phyloP scores from a whole-genome alignment of 192 early-diverging fungal genomes.

The Coemansia sp. region DNA sequence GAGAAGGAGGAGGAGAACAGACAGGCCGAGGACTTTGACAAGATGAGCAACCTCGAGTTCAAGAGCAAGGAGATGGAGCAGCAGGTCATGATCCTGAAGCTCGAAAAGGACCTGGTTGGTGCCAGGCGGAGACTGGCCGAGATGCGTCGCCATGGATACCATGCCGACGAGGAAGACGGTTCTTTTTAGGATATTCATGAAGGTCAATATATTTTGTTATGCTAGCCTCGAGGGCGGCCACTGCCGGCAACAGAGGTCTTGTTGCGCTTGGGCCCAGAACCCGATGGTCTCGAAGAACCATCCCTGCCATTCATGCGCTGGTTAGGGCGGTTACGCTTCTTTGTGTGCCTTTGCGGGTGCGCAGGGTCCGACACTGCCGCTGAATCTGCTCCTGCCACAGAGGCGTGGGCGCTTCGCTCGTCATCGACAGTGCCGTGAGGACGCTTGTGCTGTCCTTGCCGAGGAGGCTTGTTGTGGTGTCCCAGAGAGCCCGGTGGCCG shows the following conservation, averaged over 20 bases:
- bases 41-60: conserved; percentile 87
- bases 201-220: not conserved
- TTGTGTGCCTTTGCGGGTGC: conserved; percentile 4
- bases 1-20: conserved; percentile 66
- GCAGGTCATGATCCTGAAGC: conserved; percentile 93
- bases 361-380: not conserved
- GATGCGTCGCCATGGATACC: conserved; percentile 86
- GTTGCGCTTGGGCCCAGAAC: conserved; percentile 16
- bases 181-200: not conserved
- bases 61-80: conserved; percentile 98
- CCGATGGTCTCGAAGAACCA: not conserved
- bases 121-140: conserved; percentile 87
- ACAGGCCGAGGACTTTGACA: conserved; percentile 59
- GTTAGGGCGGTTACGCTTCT: conserved; percentile 25
- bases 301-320: conserved; percentile 17
- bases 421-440: conserved; percentile 7
- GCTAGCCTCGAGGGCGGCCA: conserved; percentile 19
- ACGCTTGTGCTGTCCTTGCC: conserved; percentile 8
- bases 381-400: not conserved
- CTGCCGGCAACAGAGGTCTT: conserved; percentile 8
- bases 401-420: conserved; percentile 1
- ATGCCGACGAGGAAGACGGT: conserved; percentile 52
- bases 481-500: not conserved
- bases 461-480: not conserved
- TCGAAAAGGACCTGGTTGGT: conserved; percentile 86